A percentile compares a stretch with the other conserved stretches of the same genome.
Conservation (phyloP, 225 moss, liverwort and hornwort species). For the Physcomitrium patens region DNA sequence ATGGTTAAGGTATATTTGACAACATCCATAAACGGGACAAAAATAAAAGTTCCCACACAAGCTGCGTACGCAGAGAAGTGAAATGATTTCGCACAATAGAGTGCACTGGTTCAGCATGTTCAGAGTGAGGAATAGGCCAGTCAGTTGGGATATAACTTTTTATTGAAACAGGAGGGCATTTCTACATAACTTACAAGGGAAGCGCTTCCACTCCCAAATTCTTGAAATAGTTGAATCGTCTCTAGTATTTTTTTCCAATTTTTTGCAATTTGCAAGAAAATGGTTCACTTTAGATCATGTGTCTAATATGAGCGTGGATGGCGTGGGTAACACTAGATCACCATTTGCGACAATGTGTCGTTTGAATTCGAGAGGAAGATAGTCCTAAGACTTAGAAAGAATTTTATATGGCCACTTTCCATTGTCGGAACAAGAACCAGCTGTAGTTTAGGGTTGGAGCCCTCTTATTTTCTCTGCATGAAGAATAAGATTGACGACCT, state of each 20-base stretch:
- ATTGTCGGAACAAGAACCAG: conserved; percentile 5
- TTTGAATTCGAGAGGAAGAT: neutral
- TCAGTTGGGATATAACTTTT: neutral
- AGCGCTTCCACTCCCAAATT: conserved; percentile 10
- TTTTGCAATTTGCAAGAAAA: conserved; percentile 37
- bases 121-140: too few relatives aligned
- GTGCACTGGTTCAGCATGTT: too few relatives aligned
- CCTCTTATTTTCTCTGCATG: conserved; percentile 40
- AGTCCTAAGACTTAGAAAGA: neutral
- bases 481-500: conserved; percentile 28
- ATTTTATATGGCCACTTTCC: conserved; percentile 30
- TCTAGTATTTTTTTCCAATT: too few relatives aligned
- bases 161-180: conserved; percentile 33
- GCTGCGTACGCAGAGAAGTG: too few relatives aligned
- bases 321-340: conserved; percentile 9
- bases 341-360: conserved; percentile 20
- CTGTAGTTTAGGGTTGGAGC: conserved; percentile 25
- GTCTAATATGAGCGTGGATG: neutral
- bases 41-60: too few relatives aligned
- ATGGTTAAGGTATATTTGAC: too few relatives aligned
- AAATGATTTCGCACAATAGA: too few relatives aligned
- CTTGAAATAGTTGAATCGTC: conserved; percentile 19
- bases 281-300: conserved; percentile 9
- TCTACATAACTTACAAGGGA: conserved; percentile 43
- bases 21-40: too few relatives aligned